Percentiles rank a stretch among this genome's conserved stretches.
Evolutionary conservation across 306 rosid species (phyloP).

Genomic region (Begonia masoniana): DNA sequence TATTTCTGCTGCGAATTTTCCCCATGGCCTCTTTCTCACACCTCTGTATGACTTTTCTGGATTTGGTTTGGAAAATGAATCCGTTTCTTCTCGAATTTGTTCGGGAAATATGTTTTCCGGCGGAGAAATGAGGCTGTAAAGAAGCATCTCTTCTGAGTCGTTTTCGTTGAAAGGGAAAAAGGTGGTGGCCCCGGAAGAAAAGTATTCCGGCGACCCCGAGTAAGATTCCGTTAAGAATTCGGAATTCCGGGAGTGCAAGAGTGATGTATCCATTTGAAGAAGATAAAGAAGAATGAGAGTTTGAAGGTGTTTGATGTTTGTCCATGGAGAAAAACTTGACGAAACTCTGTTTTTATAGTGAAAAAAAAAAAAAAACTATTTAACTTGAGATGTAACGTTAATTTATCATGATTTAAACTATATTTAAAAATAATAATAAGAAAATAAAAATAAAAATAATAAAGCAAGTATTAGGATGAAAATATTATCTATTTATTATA

Average conservation of each 20-base stretch:
- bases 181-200: not conserved
- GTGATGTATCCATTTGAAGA: not conserved
- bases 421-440: too few species aligned
- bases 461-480: too few species aligned
- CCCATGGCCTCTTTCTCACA: constrained; percentile 58
- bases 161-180: constrained; percentile 47
- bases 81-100: constrained; percentile 17
- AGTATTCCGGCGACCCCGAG: constrained; percentile 10
- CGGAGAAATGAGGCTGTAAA: constrained; percentile 19
- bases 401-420: too few species aligned
- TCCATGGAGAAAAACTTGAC: too few species aligned
- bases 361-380: too few species aligned
- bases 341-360: too few species aligned
- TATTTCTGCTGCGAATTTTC: constrained; percentile 64
- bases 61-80: constrained; percentile 4
- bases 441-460: too few species aligned
- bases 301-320: too few species aligned
- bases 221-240: constrained; percentile 14
- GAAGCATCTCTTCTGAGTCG: constrained; percentile 55
- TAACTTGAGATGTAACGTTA: too few species aligned
- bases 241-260: constrained; percentile 9
- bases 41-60: constrained; percentile 29
- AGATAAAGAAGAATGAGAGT: too few species aligned
- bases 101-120: not conserved
- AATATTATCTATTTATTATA: too few species aligned